Evolutionary conservation across 371 early-diverging fungal genomes (phyloP), one percentile per base, ranked within the genome.

Genomic region (Apophysomyces variabilis): DNA sequence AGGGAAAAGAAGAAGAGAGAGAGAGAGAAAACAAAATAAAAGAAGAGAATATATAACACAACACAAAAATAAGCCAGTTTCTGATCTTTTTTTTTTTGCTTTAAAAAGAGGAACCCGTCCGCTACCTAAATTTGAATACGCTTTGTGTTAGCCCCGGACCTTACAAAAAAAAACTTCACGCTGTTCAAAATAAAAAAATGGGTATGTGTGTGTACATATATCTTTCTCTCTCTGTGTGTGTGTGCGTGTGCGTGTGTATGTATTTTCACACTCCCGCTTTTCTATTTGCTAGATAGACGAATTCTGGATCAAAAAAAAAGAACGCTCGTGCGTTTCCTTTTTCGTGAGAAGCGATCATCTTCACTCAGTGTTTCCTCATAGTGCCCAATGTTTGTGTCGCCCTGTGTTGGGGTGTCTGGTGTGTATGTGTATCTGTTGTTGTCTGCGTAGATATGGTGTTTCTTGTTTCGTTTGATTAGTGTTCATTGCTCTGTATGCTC

Each of bases 1-100:
- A 62, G 63, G 58, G 18, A 21, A 41, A 35, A 14, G 43, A 59
- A 60, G 50, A 62, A 44, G 43, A 37, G 58, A 57, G 65, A 56
- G 39, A 81, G 78, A 39, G 80, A 83, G 60, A 92, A 90, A 73
- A 87, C 76, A 60, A 32, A 60, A 11, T 4, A 38, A n/a, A 47
- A 37, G 56, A n/a, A 41, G 16, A 61, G 4, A 45, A 7, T 26
- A 26, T 26, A 32, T 9, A 56, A 16, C 9, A 16, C 11, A 16
- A 62, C n/a, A 43, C 46, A 37, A 36, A 38, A 32, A 57, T 5
- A 14, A 62, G 39, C 36, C 32, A 54, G 44, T 44, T 41, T 65
- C 45, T 69, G 65, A 61, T 61, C 39, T 41, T 64, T 58, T 67
- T 59, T 66, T 65, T 37, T 43, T 57, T 32, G 41, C 44, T 43